Evolutionary conservation across 139 green algal species (phyloP), one percentile per base, ranked within the genome.

Genomic region (Chlamydomonas sp.): DNA sequence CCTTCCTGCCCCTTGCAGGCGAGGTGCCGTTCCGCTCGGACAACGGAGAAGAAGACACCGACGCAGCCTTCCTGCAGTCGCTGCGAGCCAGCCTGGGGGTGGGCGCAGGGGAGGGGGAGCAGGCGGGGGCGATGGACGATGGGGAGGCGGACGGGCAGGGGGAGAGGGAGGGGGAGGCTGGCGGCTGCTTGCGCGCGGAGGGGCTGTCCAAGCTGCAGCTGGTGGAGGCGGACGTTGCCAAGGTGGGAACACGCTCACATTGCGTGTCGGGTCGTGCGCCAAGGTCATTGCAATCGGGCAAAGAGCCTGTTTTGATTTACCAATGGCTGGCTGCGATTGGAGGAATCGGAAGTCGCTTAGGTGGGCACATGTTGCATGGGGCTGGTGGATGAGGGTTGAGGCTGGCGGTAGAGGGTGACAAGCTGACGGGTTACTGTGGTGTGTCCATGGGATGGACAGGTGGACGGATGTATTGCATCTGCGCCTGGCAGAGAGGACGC

Each of bases 11-110:
- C 63, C n/a, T 86, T 68, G 85, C 84, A 83, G 88, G 77, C 14
- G 73, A 79, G n/a, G 20, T 92, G 78, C 88, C 88, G 2, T 92
- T 93, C 17, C 62, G 80, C 2, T 90, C 83, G 71, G 78, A 83
- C 9, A 91, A 91, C n/a, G 81, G 79, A 0, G 58, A 81, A n/a
- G 79, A 84, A 0, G 79, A 6, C 58, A 85, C 18, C 9, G 89
- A 93, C 58, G 89, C 86, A 2, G 83, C 86, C 1, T 91, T 93
- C 79, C 75, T 93, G 6, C 4, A 4, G 1, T 6, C 63, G 4
- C 86, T 93, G 68, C 57, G 17, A 63, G 16, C 72, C 49, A 69
- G n/a, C 67, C 69, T 16, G 17, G 2, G 69, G 61, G 17, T 2
- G 79, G 79, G 15, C n/a, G n/a, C 3, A 10, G 64, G 4, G 64